Base-by-base conservation (phyloP, 495 filamentous ascomycete genomes). In the Symbiotaphrina buchneri region DNA sequence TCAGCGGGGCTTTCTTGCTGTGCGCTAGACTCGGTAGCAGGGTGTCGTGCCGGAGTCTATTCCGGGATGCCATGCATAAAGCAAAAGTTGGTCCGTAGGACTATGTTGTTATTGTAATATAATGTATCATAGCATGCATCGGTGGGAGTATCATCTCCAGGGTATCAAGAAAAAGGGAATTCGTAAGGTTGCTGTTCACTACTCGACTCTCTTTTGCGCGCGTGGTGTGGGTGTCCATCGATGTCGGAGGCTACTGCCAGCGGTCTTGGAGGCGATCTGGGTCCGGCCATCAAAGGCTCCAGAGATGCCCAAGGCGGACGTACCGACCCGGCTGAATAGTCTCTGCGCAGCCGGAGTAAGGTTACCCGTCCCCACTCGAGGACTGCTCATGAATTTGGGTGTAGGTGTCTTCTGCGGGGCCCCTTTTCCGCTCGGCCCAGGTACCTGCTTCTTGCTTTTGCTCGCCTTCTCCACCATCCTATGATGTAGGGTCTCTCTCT, bases 1-100 rank as follows among this genome's bases (percentile, higher is more conserved):
- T 97, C 29, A 95, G 87, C 49, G 87, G 87, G 2, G 87, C 90
- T 0, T 97, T 97, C 43, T 51, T 97, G 48, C 57, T 97, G 31
- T 94, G 84, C 54, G 87, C 87, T 0, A 64, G 66, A 39, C 42
- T 97, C 35, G 82, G 81, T 10, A 91, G 81, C 44, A 54, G 67
- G 32, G 83, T 94, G 4, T 53, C 54, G 37, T 93, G 87, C 44
- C 68, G 74, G 42, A 69, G 79, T 36, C 49, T 97, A 50, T 95
- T 97, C 52, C 58, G 57, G 33, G 56, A 63, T 29, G 74, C 75
- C 14, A 45, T 84, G 32, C 39, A 49, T 34, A 66, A 58, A 44
- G 51, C 49, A 10, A 21, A 21, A 11, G 10, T 21, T 14, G 15
- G 23, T n/a, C n/a, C n/a, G n/a, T n/a, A n/a, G n/a, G n/a, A n/a